Base-by-base conservation (phyloP, 805 yeast species). In the Torulaspora gathmanii region DNA sequence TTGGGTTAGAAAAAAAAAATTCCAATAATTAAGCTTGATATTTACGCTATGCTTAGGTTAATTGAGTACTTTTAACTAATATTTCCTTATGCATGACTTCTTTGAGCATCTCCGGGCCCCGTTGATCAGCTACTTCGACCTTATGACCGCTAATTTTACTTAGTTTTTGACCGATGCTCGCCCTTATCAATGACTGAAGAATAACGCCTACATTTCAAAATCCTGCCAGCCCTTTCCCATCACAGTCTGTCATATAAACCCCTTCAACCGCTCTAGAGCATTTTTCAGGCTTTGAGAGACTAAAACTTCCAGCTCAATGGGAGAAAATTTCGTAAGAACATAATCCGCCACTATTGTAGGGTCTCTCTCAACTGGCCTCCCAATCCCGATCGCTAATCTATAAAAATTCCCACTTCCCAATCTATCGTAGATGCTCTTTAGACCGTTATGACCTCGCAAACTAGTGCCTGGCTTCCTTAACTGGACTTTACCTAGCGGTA, bases 371-470 rank as follows among this genome's bases (percentile, higher is more conserved):
- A 63, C 66, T 0, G 90, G 83, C 44, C 85, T 70, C 1, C 87
- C 95, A 12, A 90, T 84, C 0, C 97, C 97, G 7, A 89, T 70
- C 13, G 83, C 78, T 11, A 89, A 58, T 40, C 86, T 77, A n/a
- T 78, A 72, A 57, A 82, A 86, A 13, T 70, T 71, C 28, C 71
- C 69, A 22, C 50, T 57, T 0, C 82, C 82, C 29, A 75, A 61
- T 17, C 47, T 33, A 5, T 61, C 52, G 35, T 73, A 74, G 3
- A 90, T 73, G 33, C 83, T 77, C 49, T 74, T 74, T 22, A 90
- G 69, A 0, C 96, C 97, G 58, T 87, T 88, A 57, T 90, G 98
- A 0, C 96, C 96, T 36, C 93, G 70, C 12, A 80, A 72, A 34
- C 86, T 77, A 0, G 83, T 71, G 1, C 78, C 75, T 11, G 79